Conservation (phyloP, 1,284 basidiomycete genomes). For the Fistulina hepatica region DNA sequence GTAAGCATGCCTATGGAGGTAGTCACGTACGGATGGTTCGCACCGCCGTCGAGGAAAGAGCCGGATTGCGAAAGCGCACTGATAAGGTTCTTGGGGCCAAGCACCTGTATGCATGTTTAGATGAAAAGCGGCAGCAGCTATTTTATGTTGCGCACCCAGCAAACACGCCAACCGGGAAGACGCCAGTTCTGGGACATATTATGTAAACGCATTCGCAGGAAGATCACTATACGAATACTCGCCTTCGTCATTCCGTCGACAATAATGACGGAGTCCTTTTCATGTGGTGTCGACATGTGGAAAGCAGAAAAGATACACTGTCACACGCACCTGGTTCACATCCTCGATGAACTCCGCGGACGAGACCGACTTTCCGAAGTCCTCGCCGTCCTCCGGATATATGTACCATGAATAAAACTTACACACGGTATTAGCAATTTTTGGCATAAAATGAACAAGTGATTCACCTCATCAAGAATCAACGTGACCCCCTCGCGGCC, state of each 20-base stretch:
- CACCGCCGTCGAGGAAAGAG: conserved; percentile 82
- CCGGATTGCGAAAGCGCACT: conserved; percentile 81
- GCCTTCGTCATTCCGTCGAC: conserved; percentile 93
- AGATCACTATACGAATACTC: neutral
- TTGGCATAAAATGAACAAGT: neutral
- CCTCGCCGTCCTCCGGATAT: conserved; percentile 68
- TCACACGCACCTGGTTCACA: conserved; percentile 57
- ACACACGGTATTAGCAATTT: conserved; percentile 1
- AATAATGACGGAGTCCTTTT: conserved; percentile 66
- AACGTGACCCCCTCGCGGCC: conserved; percentile 68
- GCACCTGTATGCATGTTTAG: too few species aligned
- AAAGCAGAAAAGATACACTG: neutral
- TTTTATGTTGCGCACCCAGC: too few species aligned
- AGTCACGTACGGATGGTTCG: conserved; percentile 68
- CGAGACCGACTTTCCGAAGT: conserved; percentile 71
- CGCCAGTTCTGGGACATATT: conserved; percentile 59
- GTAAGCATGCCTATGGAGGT: neutral
- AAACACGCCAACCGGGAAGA: conserved; percentile 87
- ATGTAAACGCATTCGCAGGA: neutral
- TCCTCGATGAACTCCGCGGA: conserved; percentile 79
- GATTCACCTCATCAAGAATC: conserved; percentile 73
- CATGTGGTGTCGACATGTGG: conserved; percentile 1
- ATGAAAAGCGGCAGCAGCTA: too few species aligned
- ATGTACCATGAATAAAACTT: conserved; percentile 91
- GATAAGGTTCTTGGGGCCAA: conserved; percentile 87